Percentiles rank a stretch among this genome's conserved stretches.
Conservation (phyloP, 805 yeast genomes). For the Clavispora vitiphila region DNA sequence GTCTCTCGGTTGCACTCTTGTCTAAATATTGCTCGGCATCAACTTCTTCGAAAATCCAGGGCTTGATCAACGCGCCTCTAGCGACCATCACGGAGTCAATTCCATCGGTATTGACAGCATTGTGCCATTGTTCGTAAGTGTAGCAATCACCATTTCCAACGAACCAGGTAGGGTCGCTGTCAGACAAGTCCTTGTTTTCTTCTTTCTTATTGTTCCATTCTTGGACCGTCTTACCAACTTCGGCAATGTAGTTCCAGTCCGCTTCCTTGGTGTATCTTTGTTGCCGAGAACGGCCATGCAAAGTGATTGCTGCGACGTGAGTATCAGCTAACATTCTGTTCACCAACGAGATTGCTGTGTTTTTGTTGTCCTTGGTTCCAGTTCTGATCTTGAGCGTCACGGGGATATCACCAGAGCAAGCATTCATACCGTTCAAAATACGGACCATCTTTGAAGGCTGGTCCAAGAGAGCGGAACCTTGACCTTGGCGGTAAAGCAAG, state of each 20-base stretch:
- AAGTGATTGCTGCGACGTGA: conserved; percentile 83
- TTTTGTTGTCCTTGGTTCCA: conserved; percentile 80
- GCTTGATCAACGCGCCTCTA: conserved; percentile 94
- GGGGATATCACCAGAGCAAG: conserved; percentile 85
- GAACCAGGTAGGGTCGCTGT: conserved; percentile 65
- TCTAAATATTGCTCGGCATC: conserved; percentile 86
- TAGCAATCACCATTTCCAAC: conserved; percentile 94
- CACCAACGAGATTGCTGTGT: conserved; percentile 79
- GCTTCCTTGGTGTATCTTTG: conserved; percentile 91
- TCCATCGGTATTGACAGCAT: conserved; percentile 56
- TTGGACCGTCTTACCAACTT: conserved; percentile 65
- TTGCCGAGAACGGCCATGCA: conserved; percentile 95
- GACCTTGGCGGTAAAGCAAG: conserved; percentile 87
- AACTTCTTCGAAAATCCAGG: conserved; percentile 97
- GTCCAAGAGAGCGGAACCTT: conserved; percentile 90
- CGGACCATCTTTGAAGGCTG: conserved; percentile 78
- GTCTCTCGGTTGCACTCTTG: conserved; percentile 83
- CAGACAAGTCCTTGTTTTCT: conserved; percentile 57
- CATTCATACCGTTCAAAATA: conserved; percentile 82
- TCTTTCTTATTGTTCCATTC: conserved; percentile 49
- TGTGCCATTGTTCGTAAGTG: conserved; percentile 84
- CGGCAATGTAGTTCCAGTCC: conserved; percentile 84
- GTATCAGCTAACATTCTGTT: conserved; percentile 68
- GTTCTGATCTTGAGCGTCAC: conserved; percentile 89
- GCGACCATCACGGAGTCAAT: conserved; percentile 97